These are phyloP conservation scores for Echium plantagineum DNA, from an alignment of 257 asterid species.

Conservation along the genomic window DNA sequence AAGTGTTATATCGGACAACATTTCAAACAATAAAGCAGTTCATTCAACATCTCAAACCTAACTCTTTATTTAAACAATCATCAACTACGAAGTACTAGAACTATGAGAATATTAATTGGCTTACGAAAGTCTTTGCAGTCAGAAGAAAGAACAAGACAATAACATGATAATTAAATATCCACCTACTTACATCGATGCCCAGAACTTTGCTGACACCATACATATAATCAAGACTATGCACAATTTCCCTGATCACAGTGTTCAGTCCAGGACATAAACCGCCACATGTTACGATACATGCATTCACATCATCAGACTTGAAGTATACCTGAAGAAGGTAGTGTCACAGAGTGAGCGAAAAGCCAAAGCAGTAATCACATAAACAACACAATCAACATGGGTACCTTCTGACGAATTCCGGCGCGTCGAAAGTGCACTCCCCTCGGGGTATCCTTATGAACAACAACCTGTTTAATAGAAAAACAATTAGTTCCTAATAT, in stretches of 20 bases:
- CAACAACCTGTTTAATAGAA: conserved; percentile 48
- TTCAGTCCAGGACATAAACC: conserved; percentile 99
- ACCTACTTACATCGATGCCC: conserved; percentile 81
- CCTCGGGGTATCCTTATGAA: conserved; percentile 81
- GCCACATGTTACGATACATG: conserved; percentile 97
- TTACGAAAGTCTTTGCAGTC: too few relatives aligned
- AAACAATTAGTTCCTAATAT: conserved; percentile 2
- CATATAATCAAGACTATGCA: conserved; percentile 84
- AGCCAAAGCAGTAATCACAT: neutral
- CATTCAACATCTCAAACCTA: too few relatives aligned
- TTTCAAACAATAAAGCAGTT: too few relatives aligned
- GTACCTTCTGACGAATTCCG: conserved; percentile 95
- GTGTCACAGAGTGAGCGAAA: conserved; percentile 3
- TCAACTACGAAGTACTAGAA: too few relatives aligned
- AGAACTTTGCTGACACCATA: conserved; percentile 75
- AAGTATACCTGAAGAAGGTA: conserved; percentile 55
- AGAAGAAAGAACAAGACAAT: neutral
- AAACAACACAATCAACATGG: neutral
- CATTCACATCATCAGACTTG: conserved; percentile 77
- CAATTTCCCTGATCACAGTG: conserved; percentile 93
- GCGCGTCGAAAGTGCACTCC: conserved; percentile 95
- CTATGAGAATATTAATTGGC: too few relatives aligned
- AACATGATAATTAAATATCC: conserved; percentile 5
- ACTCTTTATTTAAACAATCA: too few relatives aligned
- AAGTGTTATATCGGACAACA: too few relatives aligned